Percentiles rank a stretch among this genome's conserved stretches.
phyloP scores from a whole-genome alignment of 768 basidiomycete genomes.

The Phanerochaete carnosa region DNA sequence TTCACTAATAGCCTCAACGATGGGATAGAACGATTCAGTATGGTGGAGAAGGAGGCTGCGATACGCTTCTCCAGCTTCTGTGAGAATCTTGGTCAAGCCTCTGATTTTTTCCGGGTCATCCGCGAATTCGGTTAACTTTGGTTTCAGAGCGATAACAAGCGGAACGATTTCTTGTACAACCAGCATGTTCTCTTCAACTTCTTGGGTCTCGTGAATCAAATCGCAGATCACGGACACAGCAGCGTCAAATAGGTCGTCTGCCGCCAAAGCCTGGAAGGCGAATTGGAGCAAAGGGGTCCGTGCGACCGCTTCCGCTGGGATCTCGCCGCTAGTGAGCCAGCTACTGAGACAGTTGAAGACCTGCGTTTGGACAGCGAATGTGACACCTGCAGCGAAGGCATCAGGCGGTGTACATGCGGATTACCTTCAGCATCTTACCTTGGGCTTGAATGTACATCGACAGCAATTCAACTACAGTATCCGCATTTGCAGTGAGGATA shows the following conservation, averaged over 20 bases:
- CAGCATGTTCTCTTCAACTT: constrained; percentile 89
- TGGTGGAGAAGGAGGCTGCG: constrained; percentile 85
- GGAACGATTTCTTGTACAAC: constrained; percentile 88
- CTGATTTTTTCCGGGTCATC: constrained; percentile 88
- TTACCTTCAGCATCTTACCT: constrained; percentile 49
- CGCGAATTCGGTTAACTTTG: constrained; percentile 51
- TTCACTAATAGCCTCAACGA: constrained; percentile 91
- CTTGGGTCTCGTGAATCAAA: constrained; percentile 96
- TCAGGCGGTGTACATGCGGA: neutral
- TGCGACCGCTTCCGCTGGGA: constrained; percentile 58
- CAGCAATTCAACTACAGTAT: constrained; percentile 72
- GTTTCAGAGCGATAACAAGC: constrained; percentile 70
- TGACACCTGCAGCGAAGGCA: constrained; percentile 60
- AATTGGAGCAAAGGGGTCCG: constrained; percentile 78
- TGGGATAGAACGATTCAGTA: constrained; percentile 88
- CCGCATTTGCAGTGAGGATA: constrained; percentile 67
- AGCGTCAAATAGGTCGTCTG: constrained; percentile 87
- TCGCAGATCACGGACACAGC: constrained; percentile 93
- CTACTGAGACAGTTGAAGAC: constrained; percentile 81
- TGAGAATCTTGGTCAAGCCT: constrained; percentile 87
- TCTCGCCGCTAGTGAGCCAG: constrained; percentile 89
- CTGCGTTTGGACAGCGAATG: constrained; percentile 69
- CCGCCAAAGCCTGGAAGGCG: constrained; percentile 79
- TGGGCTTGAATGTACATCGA: constrained; percentile 85
- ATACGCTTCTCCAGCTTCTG: constrained; percentile 98